Base-by-base conservation (phyloP, 495 filamentous ascomycete genomes). In the Podospora pseudopauciseta region DNA sequence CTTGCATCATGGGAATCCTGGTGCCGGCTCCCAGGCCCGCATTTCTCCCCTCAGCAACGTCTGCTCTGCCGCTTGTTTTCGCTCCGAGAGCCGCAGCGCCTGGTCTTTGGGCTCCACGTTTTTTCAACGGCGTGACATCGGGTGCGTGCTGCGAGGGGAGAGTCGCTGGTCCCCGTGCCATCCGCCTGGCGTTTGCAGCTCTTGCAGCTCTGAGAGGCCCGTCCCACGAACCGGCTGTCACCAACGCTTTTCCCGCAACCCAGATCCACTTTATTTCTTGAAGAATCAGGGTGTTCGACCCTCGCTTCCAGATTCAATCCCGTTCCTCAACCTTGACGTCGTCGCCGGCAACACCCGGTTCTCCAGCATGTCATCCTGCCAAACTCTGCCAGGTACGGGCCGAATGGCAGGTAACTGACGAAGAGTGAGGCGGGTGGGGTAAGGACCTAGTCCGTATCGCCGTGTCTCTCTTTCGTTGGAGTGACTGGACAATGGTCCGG, bases 41-140 rank as follows among this genome's bases (percentile, higher is more conserved):
- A 19, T 19, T 58, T 58, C 55, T 26, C 15, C n/a, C n/a, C 23
- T 58, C 23, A 5, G 44, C 44, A 67, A 62, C 32, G 4, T 13
- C n/a, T 16, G 27, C 19, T 57, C 39, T 27, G 44, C 55, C 1
- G 55, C 55, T 11, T 26, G n/a, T 58, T 58, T 58, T 58, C 23
- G n/a, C 55, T 58, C 55, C 23, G 55, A 13, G 55, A 58, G 55
- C 55, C n/a, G 55, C 55, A 19, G n/a, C 18, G 55, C n/a, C 55
- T 58, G 55, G 55, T 26, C 55, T 20, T 20, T 15, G 15, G 56
- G 53, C 63, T 65, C 57, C 68, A 65, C 59, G 64, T 64, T 63
- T 65, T 65, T 65, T 55, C 65, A 75, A 74, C 73, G 68, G 73
- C 69, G 73, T 77, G 53, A 72, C 75, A 77, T 75, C 67, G 73